Base-by-base conservation (phyloP, 352 stramenopile species). In the Phytophthora brassicae region DNA sequence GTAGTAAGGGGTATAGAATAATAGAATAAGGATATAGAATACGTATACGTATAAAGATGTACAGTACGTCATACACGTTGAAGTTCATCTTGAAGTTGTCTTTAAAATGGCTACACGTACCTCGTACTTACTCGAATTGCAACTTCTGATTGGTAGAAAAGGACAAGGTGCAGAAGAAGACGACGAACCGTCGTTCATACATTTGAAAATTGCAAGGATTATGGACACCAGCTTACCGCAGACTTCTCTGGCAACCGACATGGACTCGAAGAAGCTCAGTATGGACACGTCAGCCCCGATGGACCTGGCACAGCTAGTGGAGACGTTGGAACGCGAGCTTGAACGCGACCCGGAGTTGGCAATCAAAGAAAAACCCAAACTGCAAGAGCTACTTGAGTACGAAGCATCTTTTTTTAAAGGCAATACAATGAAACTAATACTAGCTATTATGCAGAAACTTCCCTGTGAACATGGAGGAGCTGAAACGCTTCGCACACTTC, bases 401-500 rank as follows among this genome's bases (percentile, higher is more conserved):
- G 53, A 19, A 44, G 28, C 11, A 17, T 13, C 47, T 29, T 33
- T 52, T 46, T 33, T 17, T 58, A 54, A 22, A n/a, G 51, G 52
- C 41, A 50, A 8, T 12, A 43, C 36, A 43, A 23, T 38, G 31
- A 19, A n/a, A n/a, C n/a, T n/a, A n/a, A n/a, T n/a, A n/a, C n/a
- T n/a, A n/a, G n/a, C n/a, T n/a, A n/a, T n/a, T n/a, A 11, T 31
- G 11, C 49, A 89, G 80, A 48, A 42, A 66, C 3, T 89, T 84
- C 55, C 56, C 63, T 3, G 68, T 77, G 31, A 66, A 84, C 54
- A 79, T 78, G 74, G 58, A 81, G 31, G 83, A 92, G 56, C 64
- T 90, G 33, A 53, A 80, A 57, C 75, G 75, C 41, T 98, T 95
- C 66, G 79, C 81, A 35, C 80, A 90, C 50, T 95, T 95, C 51